phyloP scores from a whole-genome alignment of 2,329 filamentous ascomycete genomes.

The Drechslerella stenobrocha region DNA sequence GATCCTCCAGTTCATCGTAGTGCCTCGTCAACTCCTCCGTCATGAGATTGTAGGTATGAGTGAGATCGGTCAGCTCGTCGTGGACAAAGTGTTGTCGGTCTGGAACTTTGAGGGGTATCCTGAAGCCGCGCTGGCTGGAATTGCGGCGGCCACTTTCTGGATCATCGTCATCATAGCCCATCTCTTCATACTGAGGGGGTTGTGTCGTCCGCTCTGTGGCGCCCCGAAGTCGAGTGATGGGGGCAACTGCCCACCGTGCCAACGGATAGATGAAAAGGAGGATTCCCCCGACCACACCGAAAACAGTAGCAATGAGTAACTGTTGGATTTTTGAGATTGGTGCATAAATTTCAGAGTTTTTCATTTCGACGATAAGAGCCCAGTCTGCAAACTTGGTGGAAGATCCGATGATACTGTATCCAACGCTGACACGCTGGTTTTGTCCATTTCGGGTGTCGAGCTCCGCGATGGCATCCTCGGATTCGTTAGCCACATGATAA shows the following conservation, averaged over 20 bases:
- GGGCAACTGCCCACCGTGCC: slow-evolving; percentile 77
- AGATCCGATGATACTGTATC: slow-evolving; percentile 71
- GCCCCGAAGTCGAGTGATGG: slow-evolving; percentile 73
- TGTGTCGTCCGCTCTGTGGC: slow-evolving; percentile 70
- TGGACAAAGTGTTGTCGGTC: slow-evolving; percentile 74
- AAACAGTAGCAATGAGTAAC: slow-evolving; percentile 81
- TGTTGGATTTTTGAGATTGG: slow-evolving; percentile 75
- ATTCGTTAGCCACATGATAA: slow-evolving; percentile 31
- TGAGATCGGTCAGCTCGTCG: slow-evolving; percentile 70
- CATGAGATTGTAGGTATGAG: slow-evolving; percentile 94
- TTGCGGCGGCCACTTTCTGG: slow-evolving; percentile 46
- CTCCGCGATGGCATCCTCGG: slow-evolving; percentile 32
- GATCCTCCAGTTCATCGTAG: slow-evolving; percentile 79
- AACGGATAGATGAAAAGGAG: slow-evolving; percentile 73
- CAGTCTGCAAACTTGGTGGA: slow-evolving; percentile 68
- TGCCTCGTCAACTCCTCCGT: slow-evolving; percentile 85
- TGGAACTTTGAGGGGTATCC: slow-evolving; percentile 80
- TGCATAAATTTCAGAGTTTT: slow-evolving; percentile 71
- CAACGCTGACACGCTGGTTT: slow-evolving; percentile 71
- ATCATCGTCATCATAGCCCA: slow-evolving; percentile 46
- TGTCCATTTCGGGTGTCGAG: slow-evolving; percentile 70
- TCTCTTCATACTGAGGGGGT: slow-evolving; percentile 45
- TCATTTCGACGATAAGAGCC: slow-evolving; percentile 79
- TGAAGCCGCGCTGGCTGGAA: slow-evolving; percentile 66
- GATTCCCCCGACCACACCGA: slow-evolving; percentile 75